A percentile compares a stretch with the other conserved stretches of the same genome.
phyloP scores from a whole-genome alignment of 345 rosid species.

The Cardamine chenopodiifolia region DNA sequence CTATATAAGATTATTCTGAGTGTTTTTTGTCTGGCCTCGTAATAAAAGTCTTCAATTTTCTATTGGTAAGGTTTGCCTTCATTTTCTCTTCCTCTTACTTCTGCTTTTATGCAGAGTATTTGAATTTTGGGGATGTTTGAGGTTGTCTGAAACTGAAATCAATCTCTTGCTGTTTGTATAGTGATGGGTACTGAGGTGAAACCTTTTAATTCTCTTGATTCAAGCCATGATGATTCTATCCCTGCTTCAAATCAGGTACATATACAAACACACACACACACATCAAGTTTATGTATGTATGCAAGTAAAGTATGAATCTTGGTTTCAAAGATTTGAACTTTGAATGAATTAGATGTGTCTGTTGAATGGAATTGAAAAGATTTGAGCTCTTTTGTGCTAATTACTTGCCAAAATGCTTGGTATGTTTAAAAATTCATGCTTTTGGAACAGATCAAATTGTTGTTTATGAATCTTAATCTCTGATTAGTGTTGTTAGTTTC shows the following conservation, averaged over 20 bases:
- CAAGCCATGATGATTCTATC: slow-evolving; percentile 26
- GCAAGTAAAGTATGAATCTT: background rate
- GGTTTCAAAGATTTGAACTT: slow-evolving; percentile 6
- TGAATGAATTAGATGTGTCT: slow-evolving; percentile 3
- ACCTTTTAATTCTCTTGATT: slow-evolving; percentile 37
- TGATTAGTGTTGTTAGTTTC: slow-evolving; percentile 28
- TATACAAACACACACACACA: background rate
- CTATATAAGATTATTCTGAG: background rate
- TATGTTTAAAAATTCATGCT: background rate
- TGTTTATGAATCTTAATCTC: background rate
- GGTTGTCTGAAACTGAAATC: slow-evolving; percentile 24
- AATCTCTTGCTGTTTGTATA: slow-evolving; percentile 19
- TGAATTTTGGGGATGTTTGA: background rate
- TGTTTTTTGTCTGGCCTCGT: slow-evolving; percentile 25
- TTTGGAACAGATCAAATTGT: slow-evolving; percentile 16
- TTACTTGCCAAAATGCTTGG: slow-evolving; percentile 9
- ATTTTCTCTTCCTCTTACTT: slow-evolving; percentile 20
- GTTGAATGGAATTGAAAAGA: slow-evolving; percentile 20
- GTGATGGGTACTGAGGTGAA: slow-evolving; percentile 40
- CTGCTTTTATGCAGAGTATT: slow-evolving; percentile 5
- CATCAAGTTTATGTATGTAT: background rate
- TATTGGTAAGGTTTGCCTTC: slow-evolving; percentile 14
- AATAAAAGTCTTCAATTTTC: slow-evolving; percentile 21
- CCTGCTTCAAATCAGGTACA: slow-evolving; percentile 40
- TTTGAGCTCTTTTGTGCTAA: slow-evolving; percentile 1